Evolutionary conservation across 352 stramenopile species (phyloP), one percentile per base, ranked within the genome.

Genomic region (Globisporangium paroecandrum): DNA sequence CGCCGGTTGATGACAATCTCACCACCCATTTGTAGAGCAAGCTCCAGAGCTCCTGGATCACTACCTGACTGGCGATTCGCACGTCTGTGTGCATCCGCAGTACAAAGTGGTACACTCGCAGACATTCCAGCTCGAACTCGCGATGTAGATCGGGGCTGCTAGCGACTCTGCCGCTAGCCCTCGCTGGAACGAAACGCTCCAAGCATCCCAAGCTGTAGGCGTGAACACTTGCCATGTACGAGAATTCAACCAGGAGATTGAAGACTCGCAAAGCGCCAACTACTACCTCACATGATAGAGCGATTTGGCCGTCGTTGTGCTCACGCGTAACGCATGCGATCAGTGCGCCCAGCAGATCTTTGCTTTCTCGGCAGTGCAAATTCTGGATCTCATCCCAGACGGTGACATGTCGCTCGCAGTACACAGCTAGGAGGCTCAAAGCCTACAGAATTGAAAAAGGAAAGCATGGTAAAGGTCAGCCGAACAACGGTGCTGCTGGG

Each of bases 181-280:
- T 25, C n/a, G 54, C 32, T 9, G 53, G 1, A 1, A 38, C 9
- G 0, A 70, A 15, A 6, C 49, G 49, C 9, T 70, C 58, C 15
- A 70, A 55, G 22, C 65, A 51, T 43, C 51, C 13, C 34, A 56
- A n/a, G 1, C 36, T 13, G 24, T 10, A 27, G 25, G 51, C 60
- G n/a, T 71, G 54, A 4, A 43, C n/a, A 12, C 9, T 24, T 27
- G 43, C 12, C 12, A 34, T 41, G 24, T 62, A 38, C 6, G 66
- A 67, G 41, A 64, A 38, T 38, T 71, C 59, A 18, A 63, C 47
- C 22, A 71, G 34, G 0, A 10, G 24, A 24, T 64, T 64, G 34
- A 71, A 58, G 24, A 58, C 20, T 34, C 12, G 38, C 38, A 71
- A 1, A 1, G 51, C 43, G 8, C 53, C 29, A 10, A 63, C 3